Base-by-base conservation (phyloP, 208 protist species). In the Blastocrithidia nonstop region DNA sequence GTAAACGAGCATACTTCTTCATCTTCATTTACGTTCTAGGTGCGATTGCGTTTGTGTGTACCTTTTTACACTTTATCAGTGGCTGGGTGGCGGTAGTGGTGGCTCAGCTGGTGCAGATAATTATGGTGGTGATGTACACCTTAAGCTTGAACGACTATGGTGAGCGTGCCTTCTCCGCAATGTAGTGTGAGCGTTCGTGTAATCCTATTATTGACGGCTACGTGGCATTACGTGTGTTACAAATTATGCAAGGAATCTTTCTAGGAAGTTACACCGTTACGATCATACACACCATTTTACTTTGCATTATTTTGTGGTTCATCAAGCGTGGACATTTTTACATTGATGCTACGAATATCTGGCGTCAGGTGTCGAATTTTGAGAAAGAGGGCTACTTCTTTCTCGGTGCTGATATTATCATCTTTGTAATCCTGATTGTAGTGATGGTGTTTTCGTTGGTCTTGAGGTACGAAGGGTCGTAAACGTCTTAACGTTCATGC, bases 1-100 rank as follows among this genome's bases (percentile, higher is more conserved):
- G 77, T 11, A 88, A 87, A 61, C 64, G 82, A 11, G 70, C 82
- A 21, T 92, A 84, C 46, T 52, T 88, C 48, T 86, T 82, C 42
- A 15, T 84, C 0, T 78, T 79, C 28, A 72, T 81, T 1, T 88
- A 83, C 50, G 61, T 75, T 35, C 40, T 92, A 29, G 58, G 45
- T 23, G 22, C 63, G 38, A 60, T 66, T 19, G 63, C 71, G 0
- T 66, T 88, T n/a, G 47, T 57, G 39, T 53, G 64, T 20, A 69
- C 65, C 39, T 29, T 71, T 13, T 56, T 88, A 37, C 70, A 88
- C 53, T 88, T 85, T 46, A 70, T 92, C 39, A 83, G 66, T 33
- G 71, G 69, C 4, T 92, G 76, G 77, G 61, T 87, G 22, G 61
- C 71, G 2, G 49, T 56, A 6, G 62, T 68, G 16, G 40, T 85